These are phyloP conservation scores for Venturiaceae sp. DNA, from an alignment of 2,329 filamentous ascomycete species.

Conservation along the genomic window DNA sequence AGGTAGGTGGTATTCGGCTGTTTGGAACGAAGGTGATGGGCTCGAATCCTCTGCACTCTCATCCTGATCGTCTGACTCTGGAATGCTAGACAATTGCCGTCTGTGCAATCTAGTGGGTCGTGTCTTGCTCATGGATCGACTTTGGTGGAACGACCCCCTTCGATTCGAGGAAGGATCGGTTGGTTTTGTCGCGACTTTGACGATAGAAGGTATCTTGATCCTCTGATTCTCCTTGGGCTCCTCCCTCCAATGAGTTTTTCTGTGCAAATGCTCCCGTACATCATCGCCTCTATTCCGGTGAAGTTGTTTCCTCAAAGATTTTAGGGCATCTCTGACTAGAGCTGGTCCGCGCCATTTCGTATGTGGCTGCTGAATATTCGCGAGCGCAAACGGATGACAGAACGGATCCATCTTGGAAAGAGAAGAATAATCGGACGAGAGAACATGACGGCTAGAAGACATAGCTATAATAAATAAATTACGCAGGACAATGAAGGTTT, in stretches of 20 bases:
- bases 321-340: not conserved
- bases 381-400: not conserved
- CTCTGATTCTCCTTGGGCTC: not conserved
- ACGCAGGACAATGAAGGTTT: not conserved
- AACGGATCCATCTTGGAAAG: not conserved
- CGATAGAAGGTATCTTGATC: not conserved
- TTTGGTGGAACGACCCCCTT: not conserved
- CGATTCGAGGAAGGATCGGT: not conserved
- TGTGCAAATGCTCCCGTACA: not conserved
- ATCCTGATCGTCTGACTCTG: not conserved
- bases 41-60: not conserved
- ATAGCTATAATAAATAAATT: not conserved
- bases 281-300: not conserved
- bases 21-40: not conserved
- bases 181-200: not conserved
- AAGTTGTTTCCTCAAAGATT: not conserved
- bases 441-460: not conserved
- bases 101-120: not conserved
- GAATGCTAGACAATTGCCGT: not conserved
- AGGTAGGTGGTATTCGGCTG: not conserved
- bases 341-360: not conserved
- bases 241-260: not conserved
- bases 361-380: not conserved
- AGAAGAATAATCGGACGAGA: too few relatives aligned
- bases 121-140: not conserved